A percentile compares a stretch with the other conserved stretches of the same genome.
Conservation (phyloP, 768 basidiomycete genomes). For the Thelephora ganbajun region DNA sequence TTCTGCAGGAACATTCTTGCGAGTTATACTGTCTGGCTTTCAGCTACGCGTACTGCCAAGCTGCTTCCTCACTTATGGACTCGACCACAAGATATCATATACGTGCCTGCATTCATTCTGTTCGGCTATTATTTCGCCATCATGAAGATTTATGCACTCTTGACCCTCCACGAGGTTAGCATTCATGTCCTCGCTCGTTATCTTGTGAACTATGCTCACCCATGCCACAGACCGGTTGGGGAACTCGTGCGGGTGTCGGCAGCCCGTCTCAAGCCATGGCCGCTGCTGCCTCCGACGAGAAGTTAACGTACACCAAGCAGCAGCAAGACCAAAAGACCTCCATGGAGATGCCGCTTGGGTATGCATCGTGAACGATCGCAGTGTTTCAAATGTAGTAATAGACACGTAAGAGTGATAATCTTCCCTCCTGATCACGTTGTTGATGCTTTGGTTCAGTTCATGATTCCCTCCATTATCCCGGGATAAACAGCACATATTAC, state of each 20-base stretch:
- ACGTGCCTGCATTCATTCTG: constrained; percentile 52
- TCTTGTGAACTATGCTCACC: background rate
- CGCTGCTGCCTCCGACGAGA: constrained; percentile 34
- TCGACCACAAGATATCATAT: constrained; percentile 41
- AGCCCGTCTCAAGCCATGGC: constrained; percentile 67
- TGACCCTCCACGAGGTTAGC: constrained; percentile 79
- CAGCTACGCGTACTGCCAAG: constrained; percentile 63
- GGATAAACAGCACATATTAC: too few species aligned
- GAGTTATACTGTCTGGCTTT: constrained; percentile 58
- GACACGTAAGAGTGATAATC: too few species aligned
- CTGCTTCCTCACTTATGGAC: constrained; percentile 48
- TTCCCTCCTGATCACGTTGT: too few species aligned
- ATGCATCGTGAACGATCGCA: too few species aligned
- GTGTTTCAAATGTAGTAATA: too few species aligned
- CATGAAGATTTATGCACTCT: constrained; percentile 88
- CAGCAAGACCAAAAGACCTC: too few species aligned
- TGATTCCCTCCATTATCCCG: too few species aligned
- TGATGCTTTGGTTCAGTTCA: too few species aligned
- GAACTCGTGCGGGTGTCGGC: constrained; percentile 88
- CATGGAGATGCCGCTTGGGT: too few species aligned
- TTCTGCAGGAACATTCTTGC: constrained; percentile 47
- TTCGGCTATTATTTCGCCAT: constrained; percentile 93
- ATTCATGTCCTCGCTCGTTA: background rate
- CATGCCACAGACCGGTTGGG: constrained; percentile 68
- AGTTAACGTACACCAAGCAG: constrained; percentile 15